Evolutionary conservation across 2,329 filamentous ascomycete species (phyloP).

Genomic region (Karstenula rhodostoma): DNA sequence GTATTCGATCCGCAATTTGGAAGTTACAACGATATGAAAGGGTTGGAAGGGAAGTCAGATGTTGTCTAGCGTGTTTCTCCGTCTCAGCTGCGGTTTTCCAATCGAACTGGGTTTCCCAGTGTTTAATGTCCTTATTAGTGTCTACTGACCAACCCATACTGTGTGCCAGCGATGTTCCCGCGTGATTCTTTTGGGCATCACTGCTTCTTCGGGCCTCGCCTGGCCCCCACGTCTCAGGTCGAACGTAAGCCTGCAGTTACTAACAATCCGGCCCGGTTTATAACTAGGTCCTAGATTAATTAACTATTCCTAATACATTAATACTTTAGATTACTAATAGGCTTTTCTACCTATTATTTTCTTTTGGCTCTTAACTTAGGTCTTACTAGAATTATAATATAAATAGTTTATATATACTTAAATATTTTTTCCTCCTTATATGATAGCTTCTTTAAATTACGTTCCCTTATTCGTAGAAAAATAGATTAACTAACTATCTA

Average conservation of each 20-base stretch:
- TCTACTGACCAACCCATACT: too few relatives aligned
- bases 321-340: not conserved
- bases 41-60: not conserved
- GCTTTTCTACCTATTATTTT: not conserved
- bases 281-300: not conserved
- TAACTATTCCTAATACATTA: not conserved
- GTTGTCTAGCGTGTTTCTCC: too few relatives aligned
- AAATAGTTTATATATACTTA: not conserved
- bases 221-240: not conserved
- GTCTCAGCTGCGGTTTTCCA: too few relatives aligned
- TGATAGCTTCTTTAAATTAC: not conserved
- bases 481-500: constrained; percentile 5
- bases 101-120: too few relatives aligned
- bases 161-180: too few relatives aligned
- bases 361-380: not conserved
- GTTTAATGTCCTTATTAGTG: too few relatives aligned
- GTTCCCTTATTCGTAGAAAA: not conserved
- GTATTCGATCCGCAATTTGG: constrained; percentile 34
- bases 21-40: constrained; percentile 32
- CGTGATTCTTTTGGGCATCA: not conserved
- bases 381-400: not conserved
- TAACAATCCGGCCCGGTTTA: not conserved
- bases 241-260: not conserved
- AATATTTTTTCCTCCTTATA: not conserved
- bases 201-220: too few relatives aligned